Conservation (phyloP, 495 filamentous ascomycete species). For the Penicillium roqueforti region DNA sequence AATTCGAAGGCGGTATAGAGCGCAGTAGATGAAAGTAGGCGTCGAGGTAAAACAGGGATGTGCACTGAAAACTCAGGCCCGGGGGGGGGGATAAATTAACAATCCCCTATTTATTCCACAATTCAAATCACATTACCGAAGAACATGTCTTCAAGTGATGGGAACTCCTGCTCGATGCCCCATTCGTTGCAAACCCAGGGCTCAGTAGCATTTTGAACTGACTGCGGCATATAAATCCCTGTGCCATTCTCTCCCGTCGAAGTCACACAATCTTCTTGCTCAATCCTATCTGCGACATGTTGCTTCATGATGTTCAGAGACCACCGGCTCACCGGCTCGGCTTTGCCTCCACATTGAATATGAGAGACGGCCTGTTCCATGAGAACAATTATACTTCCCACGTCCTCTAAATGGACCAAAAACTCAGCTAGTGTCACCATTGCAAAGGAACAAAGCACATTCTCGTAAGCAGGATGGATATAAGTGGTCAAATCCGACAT, state of each 20-base stretch:
- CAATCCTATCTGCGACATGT: slow-evolving; percentile 5
- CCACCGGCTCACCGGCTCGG: slow-evolving; percentile 21
- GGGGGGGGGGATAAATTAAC: no score
- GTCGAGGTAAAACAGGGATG: no score
- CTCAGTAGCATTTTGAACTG: background rate
- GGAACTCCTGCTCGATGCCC: slow-evolving; percentile 16
- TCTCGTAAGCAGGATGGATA: background rate
- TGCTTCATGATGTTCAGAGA: slow-evolving; percentile 17
- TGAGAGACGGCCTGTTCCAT: slow-evolving; percentile 15
- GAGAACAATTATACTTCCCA: slow-evolving; percentile 1
- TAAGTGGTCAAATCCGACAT: background rate
- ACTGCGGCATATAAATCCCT: background rate
- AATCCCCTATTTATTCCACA: no score
- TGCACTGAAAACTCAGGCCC: no score
- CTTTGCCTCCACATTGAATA: slow-evolving; percentile 17
- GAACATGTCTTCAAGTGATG: slow-evolving; percentile 19
- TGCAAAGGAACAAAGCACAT: background rate
- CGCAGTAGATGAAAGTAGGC: no score
- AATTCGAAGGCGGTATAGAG: no score
- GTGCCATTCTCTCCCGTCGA: background rate
- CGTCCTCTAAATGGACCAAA: slow-evolving; percentile 1
- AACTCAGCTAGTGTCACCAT: background rate
- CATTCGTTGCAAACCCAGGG: slow-evolving; percentile 9
- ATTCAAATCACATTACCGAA: slow-evolving; percentile 6
- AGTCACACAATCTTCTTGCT: background rate